Evolutionary conservation across 345 rosid genomes (phyloP).

Genomic region (Anacardium occidentale): DNA sequence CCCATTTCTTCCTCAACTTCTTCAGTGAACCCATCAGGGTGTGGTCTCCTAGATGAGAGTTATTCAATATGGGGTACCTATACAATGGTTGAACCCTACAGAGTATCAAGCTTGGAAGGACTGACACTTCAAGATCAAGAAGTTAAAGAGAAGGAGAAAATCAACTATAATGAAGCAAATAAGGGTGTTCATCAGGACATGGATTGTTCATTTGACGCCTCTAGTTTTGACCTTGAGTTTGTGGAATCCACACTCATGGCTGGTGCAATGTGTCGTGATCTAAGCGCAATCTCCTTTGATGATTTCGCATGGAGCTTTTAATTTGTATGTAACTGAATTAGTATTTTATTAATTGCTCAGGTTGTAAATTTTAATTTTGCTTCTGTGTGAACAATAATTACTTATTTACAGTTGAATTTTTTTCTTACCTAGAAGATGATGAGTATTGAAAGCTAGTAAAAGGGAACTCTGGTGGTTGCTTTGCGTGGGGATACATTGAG

Average conservation of each 20-base stretch:
- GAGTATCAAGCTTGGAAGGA: conserved; percentile 16
- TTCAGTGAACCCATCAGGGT: conserved; percentile 16
- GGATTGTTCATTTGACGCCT: conserved; percentile 32
- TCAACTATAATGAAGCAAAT: too few relatives aligned
- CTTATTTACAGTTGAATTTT: neutral
- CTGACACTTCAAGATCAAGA: neutral
- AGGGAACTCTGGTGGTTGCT: neutral
- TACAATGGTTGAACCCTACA: conserved; percentile 14
- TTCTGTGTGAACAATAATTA: too few relatives aligned
- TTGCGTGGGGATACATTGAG: neutral
- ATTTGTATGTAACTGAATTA: too few relatives aligned
- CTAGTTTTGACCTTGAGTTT: conserved; percentile 34
- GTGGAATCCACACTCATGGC: conserved; percentile 35
- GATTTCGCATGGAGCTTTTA: conserved; percentile 51
- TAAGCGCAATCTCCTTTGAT: conserved; percentile 36
- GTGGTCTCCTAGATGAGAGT: conserved; percentile 21
- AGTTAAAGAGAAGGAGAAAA: too few relatives aligned
- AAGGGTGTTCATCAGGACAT: neutral
- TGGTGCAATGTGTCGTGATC: conserved; percentile 31
- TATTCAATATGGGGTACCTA: conserved; percentile 20
- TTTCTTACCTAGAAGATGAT: neutral
- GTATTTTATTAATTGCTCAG: too few relatives aligned
- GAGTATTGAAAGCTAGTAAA: neutral
- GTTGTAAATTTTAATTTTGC: neutral
- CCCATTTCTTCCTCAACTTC: conserved; percentile 22